Conservation (phyloP, 2,329 filamentous ascomycete species). For the Gnomoniopsis sp. region DNA sequence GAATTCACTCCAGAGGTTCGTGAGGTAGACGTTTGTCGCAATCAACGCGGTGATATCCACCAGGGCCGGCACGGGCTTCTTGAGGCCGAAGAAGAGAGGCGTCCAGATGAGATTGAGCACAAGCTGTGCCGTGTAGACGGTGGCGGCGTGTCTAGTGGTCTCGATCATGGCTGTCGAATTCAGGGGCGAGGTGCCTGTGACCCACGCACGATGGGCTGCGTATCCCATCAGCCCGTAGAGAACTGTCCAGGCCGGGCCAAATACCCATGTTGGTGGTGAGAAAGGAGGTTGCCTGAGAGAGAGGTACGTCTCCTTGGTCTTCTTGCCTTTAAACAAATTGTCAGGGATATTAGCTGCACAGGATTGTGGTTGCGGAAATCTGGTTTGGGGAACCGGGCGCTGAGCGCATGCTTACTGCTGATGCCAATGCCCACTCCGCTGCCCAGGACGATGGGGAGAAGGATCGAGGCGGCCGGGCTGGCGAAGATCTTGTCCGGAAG, state of each 20-base stretch:
- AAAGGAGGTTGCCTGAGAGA: constrained; percentile 66
- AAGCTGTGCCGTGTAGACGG: constrained; percentile 82
- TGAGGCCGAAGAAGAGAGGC: constrained; percentile 84
- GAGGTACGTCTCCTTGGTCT: constrained; percentile 60
- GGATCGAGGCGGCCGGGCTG: constrained; percentile 67
- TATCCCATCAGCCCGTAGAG: constrained; percentile 82
- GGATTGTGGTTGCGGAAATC: too few relatives aligned
- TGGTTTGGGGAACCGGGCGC: too few relatives aligned
- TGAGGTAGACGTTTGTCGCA: constrained; percentile 69
- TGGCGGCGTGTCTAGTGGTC: constrained; percentile 65
- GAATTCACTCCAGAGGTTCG: constrained; percentile 71
- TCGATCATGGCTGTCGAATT: constrained; percentile 49
- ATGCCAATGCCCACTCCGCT: constrained; percentile 67
- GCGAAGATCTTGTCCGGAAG: constrained; percentile 71
- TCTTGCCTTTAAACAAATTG: not conserved
- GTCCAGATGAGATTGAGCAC: constrained; percentile 86
- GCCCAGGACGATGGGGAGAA: constrained; percentile 71
- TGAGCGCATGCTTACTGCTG: constrained; percentile 48
- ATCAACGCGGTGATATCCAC: constrained; percentile 71
- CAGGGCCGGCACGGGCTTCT: constrained; percentile 70
- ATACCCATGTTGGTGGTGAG: constrained; percentile 57
- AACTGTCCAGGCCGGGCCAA: constrained; percentile 63
- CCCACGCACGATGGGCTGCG: constrained; percentile 75
- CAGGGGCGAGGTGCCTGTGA: constrained; percentile 55
- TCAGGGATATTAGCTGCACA: too few relatives aligned